Evolutionary conservation across 345 rosid genomes (phyloP).

Genomic region (Lagerstroemia speciosa): DNA sequence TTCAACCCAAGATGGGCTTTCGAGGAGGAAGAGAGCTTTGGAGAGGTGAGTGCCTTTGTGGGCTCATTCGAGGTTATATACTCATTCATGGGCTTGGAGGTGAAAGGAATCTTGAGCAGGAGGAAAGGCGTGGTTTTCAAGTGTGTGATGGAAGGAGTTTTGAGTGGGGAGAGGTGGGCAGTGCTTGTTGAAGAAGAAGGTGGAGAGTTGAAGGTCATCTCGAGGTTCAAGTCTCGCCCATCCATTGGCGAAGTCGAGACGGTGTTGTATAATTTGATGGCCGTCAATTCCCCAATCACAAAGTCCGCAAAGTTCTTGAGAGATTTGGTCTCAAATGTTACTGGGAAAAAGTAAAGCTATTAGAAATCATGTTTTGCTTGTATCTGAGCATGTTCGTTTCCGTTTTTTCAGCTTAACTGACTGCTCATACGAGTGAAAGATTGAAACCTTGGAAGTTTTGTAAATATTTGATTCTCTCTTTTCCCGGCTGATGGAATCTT

Average conservation of each 20-base stretch:
- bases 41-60: conserved; percentile 38
- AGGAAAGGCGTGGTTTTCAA: conserved; percentile 61
- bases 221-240: conserved; percentile 59
- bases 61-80: conserved; percentile 70
- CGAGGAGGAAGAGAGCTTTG: conserved; percentile 52
- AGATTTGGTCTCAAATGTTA: conserved; percentile 60
- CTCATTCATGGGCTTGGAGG: conserved; percentile 70
- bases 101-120: conserved; percentile 60
- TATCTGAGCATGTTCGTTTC: background rate
- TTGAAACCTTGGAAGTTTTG: background rate
- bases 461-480: background rate
- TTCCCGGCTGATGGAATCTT: background rate
- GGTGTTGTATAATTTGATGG: conserved; percentile 77
- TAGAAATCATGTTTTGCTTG: background rate
- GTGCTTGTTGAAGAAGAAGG: conserved; percentile 66
- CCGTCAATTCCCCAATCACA: conserved; percentile 74
- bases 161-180: conserved; percentile 71
- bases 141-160: conserved; percentile 72
- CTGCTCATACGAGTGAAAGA: background rate
- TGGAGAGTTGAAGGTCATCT: conserved; percentile 53
- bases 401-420: background rate
- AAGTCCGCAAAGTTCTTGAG: conserved; percentile 70
- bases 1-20: conserved; percentile 69
- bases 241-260: conserved; percentile 68
- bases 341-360: conserved; percentile 43